Evolutionary conservation across 768 basidiomycete species (phyloP), one percentile per base, ranked within the genome.

Genomic region (Clitopilus hobsonii): DNA sequence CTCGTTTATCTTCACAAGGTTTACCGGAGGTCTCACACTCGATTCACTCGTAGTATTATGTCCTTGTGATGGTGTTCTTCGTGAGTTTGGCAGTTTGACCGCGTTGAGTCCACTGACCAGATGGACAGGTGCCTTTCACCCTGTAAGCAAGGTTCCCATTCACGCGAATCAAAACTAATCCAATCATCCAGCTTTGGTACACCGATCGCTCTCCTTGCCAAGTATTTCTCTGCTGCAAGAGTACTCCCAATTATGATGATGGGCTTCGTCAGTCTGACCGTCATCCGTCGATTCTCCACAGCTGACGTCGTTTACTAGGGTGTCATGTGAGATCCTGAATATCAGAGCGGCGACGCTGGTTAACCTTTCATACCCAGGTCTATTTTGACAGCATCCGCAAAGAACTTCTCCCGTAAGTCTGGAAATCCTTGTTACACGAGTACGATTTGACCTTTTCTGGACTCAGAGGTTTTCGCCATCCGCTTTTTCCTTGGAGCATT

Each of bases 191-290:
- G 78, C 1, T 77, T 76, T 29, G 80, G 79, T 0, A 79, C 78
- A 11, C 78, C 80, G 0, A 73, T 80, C 16, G 73, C 76, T 48
- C 67, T 81, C 16, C 63, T 80, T 18, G 77, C 76, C 45, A 80
- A 80, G 60, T 67, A 69, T 56, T 79, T 62, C 54, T 75, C 75
- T 53, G 77, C 78, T 24, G 76, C 78, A 1, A 71, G 74, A 3
- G 72, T 81, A 0, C 65, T 79, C 13, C 76, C 78, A 0, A 53
- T 77, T 49, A 75, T 79, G 73, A 77, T 80, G 77, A 58, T 79
- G 49, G 76, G 78, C 32, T 80, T 80, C 58, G 79, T 77, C 56
- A 58, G 74, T 64, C 28, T 36, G 8, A 36, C n/a, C 32, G 32
- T n/a, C n/a, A 11, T 10, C 2, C 8, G 4, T n/a, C 3, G 3